Percentiles rank a stretch among this genome's conserved stretches.
Conservation (phyloP, 495 filamentous ascomycete genomes). For the Penicillium robsamsonii region DNA sequence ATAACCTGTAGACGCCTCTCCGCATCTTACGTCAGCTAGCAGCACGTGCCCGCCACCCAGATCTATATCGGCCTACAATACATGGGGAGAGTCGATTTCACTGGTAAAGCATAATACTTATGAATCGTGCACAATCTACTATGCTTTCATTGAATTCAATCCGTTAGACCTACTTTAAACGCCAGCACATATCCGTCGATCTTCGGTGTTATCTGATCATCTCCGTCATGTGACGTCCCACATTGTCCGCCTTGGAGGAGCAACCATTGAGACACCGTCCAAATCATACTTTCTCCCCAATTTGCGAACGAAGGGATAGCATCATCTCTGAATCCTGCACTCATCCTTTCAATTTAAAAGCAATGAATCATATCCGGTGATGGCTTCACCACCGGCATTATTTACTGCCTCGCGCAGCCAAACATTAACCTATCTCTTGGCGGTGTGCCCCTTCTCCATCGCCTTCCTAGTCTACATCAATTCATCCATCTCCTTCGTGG, state of each 20-base stretch:
- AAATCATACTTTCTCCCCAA: neutral
- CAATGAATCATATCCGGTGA: constrained; percentile 25
- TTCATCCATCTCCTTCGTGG: constrained; percentile 86
- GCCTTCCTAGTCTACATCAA: constrained; percentile 98
- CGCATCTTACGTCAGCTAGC: constrained; percentile 41
- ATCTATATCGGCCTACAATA: constrained; percentile 5
- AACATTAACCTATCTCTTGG: constrained; percentile 79
- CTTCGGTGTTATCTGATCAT: constrained; percentile 27
- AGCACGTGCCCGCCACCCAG: constrained; percentile 19
- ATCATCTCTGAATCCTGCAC: neutral
- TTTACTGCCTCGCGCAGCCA: constrained; percentile 71
- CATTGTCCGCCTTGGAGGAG: constrained; percentile 7
- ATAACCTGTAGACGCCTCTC: constrained; percentile 18
- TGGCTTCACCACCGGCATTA: constrained; percentile 37
- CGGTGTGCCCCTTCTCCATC: constrained; percentile 91
- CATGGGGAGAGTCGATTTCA: neutral
- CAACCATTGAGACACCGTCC: neutral
- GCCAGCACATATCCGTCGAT: neutral
- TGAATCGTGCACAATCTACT: neutral
- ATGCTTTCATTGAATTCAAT: neutral
- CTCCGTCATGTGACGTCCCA: constrained; percentile 21
- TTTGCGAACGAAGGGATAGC: neutral
- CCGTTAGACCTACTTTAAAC: neutral
- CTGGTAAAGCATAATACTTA: neutral
- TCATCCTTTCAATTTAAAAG: constrained; percentile 1